Evolutionary conservation across 2,329 filamentous ascomycete genomes (phyloP), one percentile per base, ranked within the genome.

Genomic region (Didymella exigua): DNA sequence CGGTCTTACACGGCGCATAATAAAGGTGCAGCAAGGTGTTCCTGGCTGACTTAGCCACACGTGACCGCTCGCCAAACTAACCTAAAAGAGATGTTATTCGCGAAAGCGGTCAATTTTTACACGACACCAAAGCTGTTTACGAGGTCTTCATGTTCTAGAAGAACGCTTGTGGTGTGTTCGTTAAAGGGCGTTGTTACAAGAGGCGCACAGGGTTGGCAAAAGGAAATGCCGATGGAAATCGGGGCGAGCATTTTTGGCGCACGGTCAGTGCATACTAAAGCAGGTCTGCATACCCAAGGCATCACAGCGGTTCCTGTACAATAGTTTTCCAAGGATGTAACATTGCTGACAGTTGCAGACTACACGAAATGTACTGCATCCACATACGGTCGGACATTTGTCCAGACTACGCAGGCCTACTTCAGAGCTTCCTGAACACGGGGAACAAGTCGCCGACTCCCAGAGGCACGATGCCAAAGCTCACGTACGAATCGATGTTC

Each of bases 401-500:
- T 33, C 24, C 2, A 36, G n/a, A 30, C 23, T 23, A 21, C 23
- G 24, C n/a, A 54, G 16, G 9, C 8, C 29, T 19, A 48, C 21
- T n/a, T 50, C 54, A 64, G 13, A 65, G n/a, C 43, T 59, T 61
- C 36, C 67, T 58, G 42, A 68, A 76, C 2, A 75, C 58, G 6
- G 71, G 73, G 58, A 73, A 73, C 55, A 69, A 36, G 49, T 75
- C 71, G 2, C 72, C 73, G 8, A 67, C 65, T 34, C 70, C 72
- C 56, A 76, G 34, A 8, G 72, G 71, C 21, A 76, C 66, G 23
- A 75, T 70, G 4, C 68, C 69, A 56, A 73, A 75, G 7, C 68
- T 73, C 3, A 76, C 73, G 55, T 72, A 75, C 5, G 66, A 70
- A 40, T 75, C 73, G 26, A 72, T 71, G 16, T 71, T 71, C 60